Percentiles rank a stretch among this genome's conserved stretches.
Evolutionary conservation across 2,329 filamentous ascomycete species (phyloP).

Genomic region (Apiospora hydei): DNA sequence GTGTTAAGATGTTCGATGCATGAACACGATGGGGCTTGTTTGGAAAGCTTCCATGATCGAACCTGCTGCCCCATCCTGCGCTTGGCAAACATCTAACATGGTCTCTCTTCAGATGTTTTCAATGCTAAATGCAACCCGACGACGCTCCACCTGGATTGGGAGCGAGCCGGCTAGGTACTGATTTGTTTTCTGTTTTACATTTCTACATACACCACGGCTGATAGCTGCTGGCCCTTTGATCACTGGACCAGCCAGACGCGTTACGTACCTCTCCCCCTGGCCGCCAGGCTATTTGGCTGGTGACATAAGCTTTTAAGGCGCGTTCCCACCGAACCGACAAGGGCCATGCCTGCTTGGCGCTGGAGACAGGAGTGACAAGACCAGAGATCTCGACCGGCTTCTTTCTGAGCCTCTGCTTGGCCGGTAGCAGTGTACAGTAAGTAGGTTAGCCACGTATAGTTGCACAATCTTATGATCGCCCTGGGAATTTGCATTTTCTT

Average conservation of each 20-base stretch:
- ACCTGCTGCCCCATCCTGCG: neutral
- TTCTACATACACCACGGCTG: neutral
- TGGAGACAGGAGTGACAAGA: neutral
- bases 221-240: neutral
- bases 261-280: constrained; percentile 1
- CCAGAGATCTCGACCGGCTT: constrained; percentile 7
- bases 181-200: constrained; percentile 9
- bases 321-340: constrained; percentile 6
- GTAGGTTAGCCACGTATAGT: neutral
- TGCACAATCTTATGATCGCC: neutral
- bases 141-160: neutral
- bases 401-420: neutral
- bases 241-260: neutral
- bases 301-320: constrained; percentile 19
- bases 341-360: constrained; percentile 15
- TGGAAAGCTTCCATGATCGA: neutral
- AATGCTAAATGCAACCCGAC: neutral
- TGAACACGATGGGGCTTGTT: constrained; percentile 8
- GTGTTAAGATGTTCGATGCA: neutral
- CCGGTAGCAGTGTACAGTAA: neutral
- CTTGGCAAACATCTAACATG: constrained; percentile 7
- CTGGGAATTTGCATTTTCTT: constrained; percentile 13
- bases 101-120: constrained; percentile 1
- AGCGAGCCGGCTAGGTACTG: neutral
- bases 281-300: neutral